Evolutionary conservation across 208 protist genomes (phyloP).

Genomic region (Trichomonas vaginalis): DNA sequence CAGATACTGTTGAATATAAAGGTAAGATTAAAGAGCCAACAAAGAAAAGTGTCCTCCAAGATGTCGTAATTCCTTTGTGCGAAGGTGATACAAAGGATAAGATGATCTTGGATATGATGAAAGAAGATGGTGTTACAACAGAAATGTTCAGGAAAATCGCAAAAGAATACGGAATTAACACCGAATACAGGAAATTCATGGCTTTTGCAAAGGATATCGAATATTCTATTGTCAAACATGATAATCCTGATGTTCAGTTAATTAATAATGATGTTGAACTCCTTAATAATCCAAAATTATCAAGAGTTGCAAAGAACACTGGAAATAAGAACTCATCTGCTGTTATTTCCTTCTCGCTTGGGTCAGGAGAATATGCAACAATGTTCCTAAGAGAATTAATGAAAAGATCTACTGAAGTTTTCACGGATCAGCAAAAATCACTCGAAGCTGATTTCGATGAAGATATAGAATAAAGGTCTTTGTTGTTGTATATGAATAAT

Average conservation of each 20-base stretch:
- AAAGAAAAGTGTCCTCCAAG: not conserved
- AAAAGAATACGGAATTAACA: not conserved
- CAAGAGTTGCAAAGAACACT: not conserved
- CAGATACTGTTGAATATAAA: not conserved
- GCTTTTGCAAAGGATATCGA: not conserved
- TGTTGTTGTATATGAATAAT: no score
- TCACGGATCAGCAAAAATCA: not conserved
- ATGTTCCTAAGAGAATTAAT: not conserved
- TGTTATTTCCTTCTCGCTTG: not conserved
- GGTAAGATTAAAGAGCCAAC: not conserved
- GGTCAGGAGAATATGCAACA: not conserved
- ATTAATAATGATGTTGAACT: not conserved
- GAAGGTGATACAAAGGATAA: not conserved
- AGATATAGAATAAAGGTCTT: no score
- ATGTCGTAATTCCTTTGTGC: not conserved
- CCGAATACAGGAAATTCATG: not conserved
- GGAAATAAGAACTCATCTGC: not conserved
- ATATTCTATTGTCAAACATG: not conserved
- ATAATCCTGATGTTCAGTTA: not conserved
- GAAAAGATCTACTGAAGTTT: not conserved
- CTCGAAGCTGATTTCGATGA: not conserved
- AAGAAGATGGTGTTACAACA: not conserved
- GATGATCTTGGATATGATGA: not conserved
- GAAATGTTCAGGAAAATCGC: not conserved
- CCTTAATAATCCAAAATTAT: not conserved